phyloP scores from a whole-genome alignment of 116 monocot genomes.

The Thalassia testudinum region DNA sequence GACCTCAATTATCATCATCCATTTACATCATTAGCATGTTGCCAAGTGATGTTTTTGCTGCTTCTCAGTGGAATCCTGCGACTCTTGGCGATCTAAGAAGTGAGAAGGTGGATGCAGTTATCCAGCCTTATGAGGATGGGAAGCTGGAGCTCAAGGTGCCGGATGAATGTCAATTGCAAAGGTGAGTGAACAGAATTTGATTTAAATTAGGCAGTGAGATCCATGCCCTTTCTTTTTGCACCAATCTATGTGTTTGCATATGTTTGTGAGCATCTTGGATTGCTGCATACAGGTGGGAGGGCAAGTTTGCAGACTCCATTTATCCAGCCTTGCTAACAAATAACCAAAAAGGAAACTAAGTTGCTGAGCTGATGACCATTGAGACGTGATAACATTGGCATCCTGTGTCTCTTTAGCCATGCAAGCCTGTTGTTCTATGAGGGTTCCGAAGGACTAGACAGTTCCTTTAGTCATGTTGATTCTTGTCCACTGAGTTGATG shows the following conservation, averaged over 20 bases:
- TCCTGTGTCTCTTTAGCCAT: too few species aligned
- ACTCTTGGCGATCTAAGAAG: constrained; percentile 36
- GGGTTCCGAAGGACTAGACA: too few species aligned
- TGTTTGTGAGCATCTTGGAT: background rate
- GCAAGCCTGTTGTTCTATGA: too few species aligned
- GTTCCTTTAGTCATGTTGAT: too few species aligned
- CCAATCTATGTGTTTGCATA: background rate
- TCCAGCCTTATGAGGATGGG: constrained; percentile 57
- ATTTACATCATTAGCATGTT: too few species aligned
- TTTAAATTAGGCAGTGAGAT: background rate
- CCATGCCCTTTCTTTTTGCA: background rate
- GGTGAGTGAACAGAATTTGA: constrained; percentile 12
- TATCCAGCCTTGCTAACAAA: constrained; percentile 22
- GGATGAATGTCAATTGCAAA: constrained; percentile 26
- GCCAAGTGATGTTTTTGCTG: background rate
- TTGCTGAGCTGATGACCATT: too few species aligned
- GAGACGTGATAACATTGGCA: too few species aligned
- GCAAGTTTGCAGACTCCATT: constrained; percentile 36
- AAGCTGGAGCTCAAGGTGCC: constrained; percentile 48
- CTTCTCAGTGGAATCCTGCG: constrained; percentile 84
- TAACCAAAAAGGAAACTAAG: too few species aligned
- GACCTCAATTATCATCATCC: background rate
- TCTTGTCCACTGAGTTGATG: too few species aligned
- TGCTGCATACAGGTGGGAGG: constrained; percentile 36
- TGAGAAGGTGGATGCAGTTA: constrained; percentile 46